phyloP scores from a whole-genome alignment of 257 asterid species.

The Solanum etuberosum region DNA sequence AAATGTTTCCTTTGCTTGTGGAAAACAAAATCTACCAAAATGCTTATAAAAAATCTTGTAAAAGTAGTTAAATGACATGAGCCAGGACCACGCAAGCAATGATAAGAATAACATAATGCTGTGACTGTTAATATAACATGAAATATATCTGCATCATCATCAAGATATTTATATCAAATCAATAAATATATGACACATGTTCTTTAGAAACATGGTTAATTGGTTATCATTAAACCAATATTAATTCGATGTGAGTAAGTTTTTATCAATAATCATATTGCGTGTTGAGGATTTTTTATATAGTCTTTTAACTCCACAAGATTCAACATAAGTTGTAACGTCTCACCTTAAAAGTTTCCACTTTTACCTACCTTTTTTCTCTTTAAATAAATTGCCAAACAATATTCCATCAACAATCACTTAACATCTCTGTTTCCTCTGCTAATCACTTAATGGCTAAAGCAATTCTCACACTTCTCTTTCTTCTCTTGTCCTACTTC shows the following conservation, averaged over 20 bases:
- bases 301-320: neutral
- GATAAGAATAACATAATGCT: neutral
- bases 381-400: neutral
- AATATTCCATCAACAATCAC: neutral
- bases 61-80: neutral
- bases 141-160: too few species aligned
- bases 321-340: too few species aligned
- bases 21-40: neutral
- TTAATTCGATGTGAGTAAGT: too few species aligned
- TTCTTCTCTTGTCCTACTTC: conserved; percentile 10
- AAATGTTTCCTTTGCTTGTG: neutral
- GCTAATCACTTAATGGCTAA: conserved; percentile 24
- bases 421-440: neutral
- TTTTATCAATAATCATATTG: neutral
- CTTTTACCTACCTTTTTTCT: neutral
- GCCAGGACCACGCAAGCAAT: neutral
- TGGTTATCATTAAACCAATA: accelerated
- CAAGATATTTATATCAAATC: neutral
- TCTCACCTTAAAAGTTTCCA: neutral
- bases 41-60: neutral
- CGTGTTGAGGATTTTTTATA: too few species aligned
- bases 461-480: conserved; percentile 1
- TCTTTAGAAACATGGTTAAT: accelerated
- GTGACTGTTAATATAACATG: too few species aligned
- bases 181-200: neutral